phyloP scores from a whole-genome alignment of 306 rosid species.

The Abrus pulchellus region DNA sequence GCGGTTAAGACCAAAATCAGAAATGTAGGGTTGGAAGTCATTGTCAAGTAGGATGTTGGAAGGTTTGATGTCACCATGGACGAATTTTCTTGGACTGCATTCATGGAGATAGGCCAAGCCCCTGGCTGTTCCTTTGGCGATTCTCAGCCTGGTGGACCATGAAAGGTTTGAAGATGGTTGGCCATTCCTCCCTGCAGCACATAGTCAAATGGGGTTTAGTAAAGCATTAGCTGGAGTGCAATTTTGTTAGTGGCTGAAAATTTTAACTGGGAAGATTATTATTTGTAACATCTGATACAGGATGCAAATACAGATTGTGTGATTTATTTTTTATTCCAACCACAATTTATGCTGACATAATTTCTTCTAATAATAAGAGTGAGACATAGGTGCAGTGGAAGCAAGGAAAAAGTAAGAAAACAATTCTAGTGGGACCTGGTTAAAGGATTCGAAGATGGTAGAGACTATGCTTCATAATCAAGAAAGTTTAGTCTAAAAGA shows the following conservation, averaged over 20 bases:
- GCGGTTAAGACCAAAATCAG: conserved; percentile 86
- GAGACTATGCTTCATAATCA: conserved; percentile 40
- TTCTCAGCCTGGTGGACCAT: conserved; percentile 83
- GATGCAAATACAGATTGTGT: conserved; percentile 25
- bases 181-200: conserved; percentile 71
- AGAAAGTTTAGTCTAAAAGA: conserved; percentile 39
- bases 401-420: conserved; percentile 40
- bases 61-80: conserved; percentile 94
- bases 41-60: conserved; percentile 91
- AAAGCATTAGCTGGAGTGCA: conserved; percentile 3
- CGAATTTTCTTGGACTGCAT: conserved; percentile 93
- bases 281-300: neutral
- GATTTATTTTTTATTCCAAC: neutral
- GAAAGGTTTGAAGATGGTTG: conserved; percentile 76
- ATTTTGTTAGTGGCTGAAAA: neutral
- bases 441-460: conserved; percentile 13
- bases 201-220: conserved; percentile 13
- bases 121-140: conserved; percentile 83
- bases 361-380: conserved; percentile 8
- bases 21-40: conserved; percentile 74
- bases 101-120: conserved; percentile 96
- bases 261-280: neutral
- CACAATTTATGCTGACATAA: neutral
- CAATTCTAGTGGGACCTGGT: conserved; percentile 29
- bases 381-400: conserved; percentile 42